Conservation (phyloP, 2,329 filamentous ascomycete genomes). For the Ophiostoma triangulosporum region DNA sequence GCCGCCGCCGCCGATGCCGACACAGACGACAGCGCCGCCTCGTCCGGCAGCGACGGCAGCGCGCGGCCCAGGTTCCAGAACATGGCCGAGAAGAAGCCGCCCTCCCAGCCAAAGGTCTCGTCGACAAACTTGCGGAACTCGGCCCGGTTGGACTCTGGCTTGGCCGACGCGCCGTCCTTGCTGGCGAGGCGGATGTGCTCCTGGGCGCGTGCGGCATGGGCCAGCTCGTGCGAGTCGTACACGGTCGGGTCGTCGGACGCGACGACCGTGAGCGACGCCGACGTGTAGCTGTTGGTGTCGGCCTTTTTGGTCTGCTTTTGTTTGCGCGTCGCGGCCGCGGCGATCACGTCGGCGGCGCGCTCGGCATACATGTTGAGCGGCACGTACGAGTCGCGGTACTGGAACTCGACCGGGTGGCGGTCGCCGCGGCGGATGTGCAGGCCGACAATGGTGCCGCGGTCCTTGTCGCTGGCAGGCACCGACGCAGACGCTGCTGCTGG, state of each 20-base stretch:
- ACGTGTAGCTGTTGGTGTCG: neutral
- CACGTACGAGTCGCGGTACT: constrained; percentile 66
- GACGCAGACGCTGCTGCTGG: too few relatives aligned
- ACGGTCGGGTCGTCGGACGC: constrained; percentile 75
- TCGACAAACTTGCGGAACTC: constrained; percentile 56
- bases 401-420: constrained; percentile 59
- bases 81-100: constrained; percentile 69
- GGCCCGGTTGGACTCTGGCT: neutral
- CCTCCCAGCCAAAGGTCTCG: constrained; percentile 73
- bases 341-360: constrained; percentile 42
- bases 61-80: constrained; percentile 64
- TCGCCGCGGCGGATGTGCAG: constrained; percentile 74
- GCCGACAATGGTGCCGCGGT: constrained; percentile 45
- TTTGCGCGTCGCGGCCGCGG: constrained; percentile 24
- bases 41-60: constrained; percentile 20
- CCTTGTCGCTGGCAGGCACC: constrained; percentile 9
- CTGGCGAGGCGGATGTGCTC: constrained; percentile 63
- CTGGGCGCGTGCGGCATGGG: constrained; percentile 46
- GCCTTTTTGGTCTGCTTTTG: neutral
- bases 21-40: constrained; percentile 7
- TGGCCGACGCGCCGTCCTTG: constrained; percentile 25
- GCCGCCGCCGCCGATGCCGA: neutral
- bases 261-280: constrained; percentile 41
- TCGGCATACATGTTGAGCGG: constrained; percentile 56
- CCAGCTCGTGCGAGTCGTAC: constrained; percentile 51